These are phyloP conservation scores for Suillus subaureus DNA, from an alignment of 768 basidiomycete species.

Conservation along the genomic window DNA sequence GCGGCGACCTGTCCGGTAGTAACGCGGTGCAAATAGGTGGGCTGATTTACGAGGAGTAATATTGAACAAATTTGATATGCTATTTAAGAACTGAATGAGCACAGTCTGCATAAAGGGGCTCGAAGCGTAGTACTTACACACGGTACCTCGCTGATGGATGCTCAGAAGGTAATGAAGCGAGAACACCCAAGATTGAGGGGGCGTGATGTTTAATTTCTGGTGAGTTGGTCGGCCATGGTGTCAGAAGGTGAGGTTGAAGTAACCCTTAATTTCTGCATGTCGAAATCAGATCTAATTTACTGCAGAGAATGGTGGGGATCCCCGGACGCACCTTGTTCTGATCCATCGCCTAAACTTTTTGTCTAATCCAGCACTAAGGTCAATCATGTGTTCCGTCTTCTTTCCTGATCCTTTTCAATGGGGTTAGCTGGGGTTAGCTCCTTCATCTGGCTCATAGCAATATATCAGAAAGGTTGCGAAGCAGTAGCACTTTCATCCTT, in stretches of 20 bases:
- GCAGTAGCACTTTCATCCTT: conserved; percentile 67
- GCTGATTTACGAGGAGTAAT: conserved; percentile 63
- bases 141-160: conserved; percentile 69
- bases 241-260: conserved; percentile 79
- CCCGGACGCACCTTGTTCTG: conserved; percentile 66
- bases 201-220: conserved; percentile 57
- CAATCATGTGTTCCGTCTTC: conserved; percentile 58
- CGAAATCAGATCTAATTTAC: conserved; percentile 10
- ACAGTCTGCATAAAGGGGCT: background rate
- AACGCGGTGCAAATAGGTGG: conserved; percentile 62
- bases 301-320: background rate
- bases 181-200: conserved; percentile 50
- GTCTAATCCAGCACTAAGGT: conserved; percentile 61
- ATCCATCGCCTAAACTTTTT: conserved; percentile 73
- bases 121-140: conserved; percentile 54
- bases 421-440: too few relatives aligned
- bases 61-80: conserved; percentile 53
- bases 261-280: conserved; percentile 75
- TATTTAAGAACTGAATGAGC: conserved; percentile 28
- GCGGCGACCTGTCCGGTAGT: conserved; percentile 55
- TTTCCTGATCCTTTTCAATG: conserved; percentile 54
- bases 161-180: conserved; percentile 47
- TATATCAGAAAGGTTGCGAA: conserved; percentile 67
- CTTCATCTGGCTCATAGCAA: conserved; percentile 51
- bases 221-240: conserved; percentile 56